A percentile compares a stretch with the other conserved stretches of the same genome.
Conservation (phyloP, 768 basidiomycete genomes). For the Rhizopogon vesiculosus region DNA sequence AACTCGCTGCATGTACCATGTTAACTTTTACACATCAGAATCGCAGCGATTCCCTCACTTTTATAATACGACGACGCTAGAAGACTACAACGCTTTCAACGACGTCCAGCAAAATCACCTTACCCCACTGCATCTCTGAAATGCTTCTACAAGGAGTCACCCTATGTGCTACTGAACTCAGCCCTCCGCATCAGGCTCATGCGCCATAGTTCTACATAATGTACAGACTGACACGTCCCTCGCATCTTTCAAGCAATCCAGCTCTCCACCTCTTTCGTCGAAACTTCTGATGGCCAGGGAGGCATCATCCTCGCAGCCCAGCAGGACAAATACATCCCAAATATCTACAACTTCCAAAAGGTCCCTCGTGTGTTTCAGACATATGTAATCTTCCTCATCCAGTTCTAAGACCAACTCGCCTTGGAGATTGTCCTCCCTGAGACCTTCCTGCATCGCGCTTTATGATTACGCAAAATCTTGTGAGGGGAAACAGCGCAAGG, state of each 20-base stretch:
- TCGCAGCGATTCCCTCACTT: too few relatives aligned
- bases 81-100: too few relatives aligned
- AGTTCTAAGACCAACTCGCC: slow-evolving; percentile 77
- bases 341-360: slow-evolving; percentile 96
- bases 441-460: slow-evolving; percentile 73
- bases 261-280: slow-evolving; percentile 54
- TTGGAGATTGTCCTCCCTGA: slow-evolving; percentile 87
- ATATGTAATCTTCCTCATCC: background rate
- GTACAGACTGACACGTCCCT: slow-evolving; percentile 74
- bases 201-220: slow-evolving; percentile 74
- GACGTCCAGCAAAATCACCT: too few relatives aligned
- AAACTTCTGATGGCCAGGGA: slow-evolving; percentile 67
- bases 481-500: slow-evolving; percentile 89
- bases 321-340: slow-evolving; percentile 81
- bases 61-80: too few relatives aligned
- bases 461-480: slow-evolving; percentile 73
- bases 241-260: slow-evolving; percentile 88
- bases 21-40: too few relatives aligned
- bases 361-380: slow-evolving; percentile 34
- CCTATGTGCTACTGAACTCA: slow-evolving; percentile 53
- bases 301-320: slow-evolving; percentile 84
- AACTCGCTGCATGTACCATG: too few relatives aligned
- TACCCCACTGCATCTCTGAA: background rate
- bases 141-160: slow-evolving; percentile 71
- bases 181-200: slow-evolving; percentile 36